phyloP scores from a whole-genome alignment of 2,329 filamentous ascomycete genomes.

The Ophiostoma australiae region DNA sequence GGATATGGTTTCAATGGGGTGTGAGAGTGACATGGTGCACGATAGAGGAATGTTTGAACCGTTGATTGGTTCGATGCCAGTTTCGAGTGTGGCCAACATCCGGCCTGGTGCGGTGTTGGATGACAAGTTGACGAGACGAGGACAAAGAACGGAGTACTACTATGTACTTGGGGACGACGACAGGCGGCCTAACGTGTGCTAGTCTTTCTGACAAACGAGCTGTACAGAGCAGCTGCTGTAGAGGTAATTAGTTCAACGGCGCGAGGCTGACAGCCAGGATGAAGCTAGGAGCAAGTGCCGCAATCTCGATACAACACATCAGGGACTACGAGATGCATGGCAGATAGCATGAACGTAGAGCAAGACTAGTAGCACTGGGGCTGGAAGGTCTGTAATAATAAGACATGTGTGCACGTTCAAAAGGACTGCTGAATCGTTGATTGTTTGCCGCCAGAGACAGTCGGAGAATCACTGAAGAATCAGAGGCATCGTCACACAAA shows the following conservation, averaged over 20 bases:
- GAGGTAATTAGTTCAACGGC: not conserved
- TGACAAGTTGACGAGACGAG: not conserved
- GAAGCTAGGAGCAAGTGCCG: not conserved
- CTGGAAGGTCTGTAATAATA: not conserved
- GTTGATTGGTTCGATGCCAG: not conserved
- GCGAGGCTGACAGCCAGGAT: not conserved
- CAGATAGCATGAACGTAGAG: too few species aligned
- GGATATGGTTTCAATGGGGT: not conserved
- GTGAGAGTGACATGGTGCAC: not conserved
- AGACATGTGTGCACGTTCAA: not conserved
- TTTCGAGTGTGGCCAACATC: too few species aligned
- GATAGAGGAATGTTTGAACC: not conserved
- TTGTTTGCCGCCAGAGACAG: not conserved
- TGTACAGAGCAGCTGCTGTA: too few species aligned
- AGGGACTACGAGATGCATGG: not conserved
- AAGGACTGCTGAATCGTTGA: not conserved
- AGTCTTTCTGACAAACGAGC: too few species aligned
- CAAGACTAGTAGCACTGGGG: too few species aligned
- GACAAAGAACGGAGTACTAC: not conserved
- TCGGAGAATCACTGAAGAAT: not conserved
- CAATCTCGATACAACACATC: conserved; percentile 2
- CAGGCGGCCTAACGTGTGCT: not conserved
- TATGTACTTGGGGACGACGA: not conserved
- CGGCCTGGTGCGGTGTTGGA: not conserved
- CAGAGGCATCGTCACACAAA: not conserved